A percentile compares a stretch with the other conserved stretches of the same genome.
Conservation (phyloP, 2,329 filamentous ascomycete species). For the Phymatotrichopsis omnivora region DNA sequence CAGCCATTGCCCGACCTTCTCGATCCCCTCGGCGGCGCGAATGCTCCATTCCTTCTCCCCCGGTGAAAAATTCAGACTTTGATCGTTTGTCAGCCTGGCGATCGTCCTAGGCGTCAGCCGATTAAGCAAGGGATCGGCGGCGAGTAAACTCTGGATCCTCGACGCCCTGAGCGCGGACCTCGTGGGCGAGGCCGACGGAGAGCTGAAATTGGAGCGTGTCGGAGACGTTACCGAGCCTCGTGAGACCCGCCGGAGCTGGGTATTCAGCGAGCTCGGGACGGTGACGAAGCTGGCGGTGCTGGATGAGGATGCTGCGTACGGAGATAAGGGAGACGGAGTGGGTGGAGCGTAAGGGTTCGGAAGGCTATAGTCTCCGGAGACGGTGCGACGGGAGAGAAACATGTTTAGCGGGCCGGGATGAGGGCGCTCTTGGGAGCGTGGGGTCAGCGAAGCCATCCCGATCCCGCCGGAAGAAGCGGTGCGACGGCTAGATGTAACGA, state of each 20-base stretch:
- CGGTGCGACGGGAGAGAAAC: constrained; percentile 6
- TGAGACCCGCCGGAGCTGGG: constrained; percentile 25
- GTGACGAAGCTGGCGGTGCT: neutral
- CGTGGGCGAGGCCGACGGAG: constrained; percentile 23
- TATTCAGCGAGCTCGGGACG: neutral
- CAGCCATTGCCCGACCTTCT: constrained; percentile 63
- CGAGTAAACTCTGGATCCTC: constrained; percentile 22
- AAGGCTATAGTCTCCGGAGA: neutral
- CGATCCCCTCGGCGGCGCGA: constrained; percentile 58
- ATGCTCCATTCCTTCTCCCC: constrained; percentile 62
- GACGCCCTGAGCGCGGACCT: constrained; percentile 16
- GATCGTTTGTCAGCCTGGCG: constrained; percentile 25
- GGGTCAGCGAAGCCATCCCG: constrained; percentile 17
- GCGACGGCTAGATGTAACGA: no score
- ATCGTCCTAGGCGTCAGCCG: constrained; percentile 29
- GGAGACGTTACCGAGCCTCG: constrained; percentile 22
- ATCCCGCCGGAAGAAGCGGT: no score
- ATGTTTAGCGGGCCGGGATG: constrained; percentile 1
- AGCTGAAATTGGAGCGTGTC: constrained; percentile 24
- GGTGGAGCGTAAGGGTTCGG: constrained; percentile 15
- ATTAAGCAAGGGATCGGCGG: constrained; percentile 28
- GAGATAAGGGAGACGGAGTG: constrained; percentile 17
- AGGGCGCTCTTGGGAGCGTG: constrained; percentile 3
- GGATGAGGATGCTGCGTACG: constrained; percentile 3
- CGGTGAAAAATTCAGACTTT: constrained; percentile 24